Evolutionary conservation across 441 rosid genomes (phyloP).

Genomic region (Pelargonium fulgidum): DNA sequence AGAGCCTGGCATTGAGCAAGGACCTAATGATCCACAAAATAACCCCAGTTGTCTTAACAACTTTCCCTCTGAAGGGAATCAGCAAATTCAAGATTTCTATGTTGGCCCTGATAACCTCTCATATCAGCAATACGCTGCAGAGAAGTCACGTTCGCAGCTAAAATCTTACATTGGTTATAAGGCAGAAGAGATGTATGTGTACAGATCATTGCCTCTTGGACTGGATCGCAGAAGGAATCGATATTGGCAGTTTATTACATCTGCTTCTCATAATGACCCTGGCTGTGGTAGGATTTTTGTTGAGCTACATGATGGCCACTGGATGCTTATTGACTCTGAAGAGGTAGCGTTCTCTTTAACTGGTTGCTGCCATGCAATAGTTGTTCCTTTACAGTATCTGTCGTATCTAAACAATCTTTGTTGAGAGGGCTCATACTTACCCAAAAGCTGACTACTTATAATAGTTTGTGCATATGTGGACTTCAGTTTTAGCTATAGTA

Average conservation of each 20-base stretch:
- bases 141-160: constrained; percentile 57
- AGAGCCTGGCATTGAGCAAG: constrained; percentile 36
- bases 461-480: background rate
- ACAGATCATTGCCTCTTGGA: constrained; percentile 80
- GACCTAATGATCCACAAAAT: constrained; percentile 40
- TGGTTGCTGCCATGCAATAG: constrained; percentile 7
- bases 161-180: constrained; percentile 70
- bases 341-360: constrained; percentile 37
- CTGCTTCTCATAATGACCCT: constrained; percentile 69
- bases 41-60: constrained; percentile 37
- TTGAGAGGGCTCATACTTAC: background rate
- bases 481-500: constrained; percentile 11
- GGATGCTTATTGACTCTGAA: constrained; percentile 77
- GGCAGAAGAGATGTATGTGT: constrained; percentile 70
- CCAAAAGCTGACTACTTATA: background rate
- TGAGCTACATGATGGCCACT: constrained; percentile 60
- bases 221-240: constrained; percentile 81
- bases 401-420: background rate
- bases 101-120: constrained; percentile 43
- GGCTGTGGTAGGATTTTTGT: constrained; percentile 77
- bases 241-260: constrained; percentile 73
- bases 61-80: constrained; percentile 39
- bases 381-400: background rate
- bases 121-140: constrained; percentile 52
- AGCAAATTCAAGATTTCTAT: constrained; percentile 52